These are phyloP conservation scores for Naganishia liquefaciens DNA, from an alignment of 1,284 basidiomycete genomes.

Conservation along the genomic window DNA sequence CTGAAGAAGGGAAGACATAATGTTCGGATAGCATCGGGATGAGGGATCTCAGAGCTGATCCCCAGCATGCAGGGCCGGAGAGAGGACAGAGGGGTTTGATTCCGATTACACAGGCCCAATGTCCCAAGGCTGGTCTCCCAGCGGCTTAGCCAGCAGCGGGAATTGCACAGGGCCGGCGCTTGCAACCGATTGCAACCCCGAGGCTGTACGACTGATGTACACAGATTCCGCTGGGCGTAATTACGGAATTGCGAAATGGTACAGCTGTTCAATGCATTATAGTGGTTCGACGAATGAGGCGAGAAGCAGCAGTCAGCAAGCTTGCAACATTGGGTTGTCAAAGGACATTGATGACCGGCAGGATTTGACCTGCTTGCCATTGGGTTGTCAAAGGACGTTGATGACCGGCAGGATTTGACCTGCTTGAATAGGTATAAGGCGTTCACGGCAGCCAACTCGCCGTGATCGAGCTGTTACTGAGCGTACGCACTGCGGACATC, in stretches of 20 bases:
- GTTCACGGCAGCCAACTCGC: too few species aligned
- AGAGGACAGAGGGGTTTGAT: too few species aligned
- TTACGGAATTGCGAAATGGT: slow-evolving; percentile 17
- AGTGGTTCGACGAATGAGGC: slow-evolving; percentile 25
- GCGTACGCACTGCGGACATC: too few species aligned
- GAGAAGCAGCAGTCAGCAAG: slow-evolving; percentile 25
- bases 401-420: slow-evolving; percentile 10
- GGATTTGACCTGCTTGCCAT: background rate
- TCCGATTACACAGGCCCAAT: too few species aligned
- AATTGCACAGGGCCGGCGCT: too few species aligned
- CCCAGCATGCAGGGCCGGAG: too few species aligned
- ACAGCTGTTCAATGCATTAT: slow-evolving; percentile 11
- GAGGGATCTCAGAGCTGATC: too few species aligned
- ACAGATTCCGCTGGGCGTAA: slow-evolving; percentile 4
- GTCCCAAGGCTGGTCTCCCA: too few species aligned
- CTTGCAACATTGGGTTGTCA: background rate
- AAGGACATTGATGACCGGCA: slow-evolving; percentile 1
- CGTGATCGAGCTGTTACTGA: too few species aligned
- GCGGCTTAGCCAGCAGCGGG: too few species aligned
- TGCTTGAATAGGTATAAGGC: slow-evolving; percentile 9
- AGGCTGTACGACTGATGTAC: slow-evolving; percentile 19
- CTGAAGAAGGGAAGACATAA: too few species aligned
- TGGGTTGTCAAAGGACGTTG: background rate
- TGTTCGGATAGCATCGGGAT: too few species aligned
- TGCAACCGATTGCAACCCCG: slow-evolving; percentile 4